Percentiles rank a stretch among this genome's conserved stretches.
These are phyloP conservation scores for Fraxinus velutina DNA, from an alignment of 305 asterid species.

Conservation along the genomic window DNA sequence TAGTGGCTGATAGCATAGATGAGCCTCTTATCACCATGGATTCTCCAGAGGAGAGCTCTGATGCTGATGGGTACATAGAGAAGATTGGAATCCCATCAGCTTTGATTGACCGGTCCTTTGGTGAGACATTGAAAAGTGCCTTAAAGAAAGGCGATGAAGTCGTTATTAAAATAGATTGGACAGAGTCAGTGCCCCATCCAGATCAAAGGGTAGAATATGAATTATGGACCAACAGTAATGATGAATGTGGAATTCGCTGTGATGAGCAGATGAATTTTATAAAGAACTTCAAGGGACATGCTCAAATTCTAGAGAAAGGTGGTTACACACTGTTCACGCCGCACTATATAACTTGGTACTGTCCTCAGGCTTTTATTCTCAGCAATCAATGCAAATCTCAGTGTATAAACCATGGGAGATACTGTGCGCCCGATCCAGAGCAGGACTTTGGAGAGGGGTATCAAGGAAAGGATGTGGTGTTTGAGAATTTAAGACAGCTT, in stretches of 20 bases:
- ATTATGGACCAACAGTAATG: constrained; percentile 81
- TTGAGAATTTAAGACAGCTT: constrained; percentile 81
- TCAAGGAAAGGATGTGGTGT: constrained; percentile 75
- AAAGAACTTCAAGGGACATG: constrained; percentile 71
- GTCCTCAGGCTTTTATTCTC: constrained; percentile 57
- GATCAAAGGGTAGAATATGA: constrained; percentile 78
- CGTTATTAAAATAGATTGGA: constrained; percentile 70
- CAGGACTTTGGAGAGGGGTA: constrained; percentile 71
- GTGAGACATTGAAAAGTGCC: constrained; percentile 47
- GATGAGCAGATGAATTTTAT: constrained; percentile 76
- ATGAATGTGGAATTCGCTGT: constrained; percentile 82
- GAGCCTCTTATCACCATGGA: constrained; percentile 88
- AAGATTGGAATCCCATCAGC: constrained; percentile 78
- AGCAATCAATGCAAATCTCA: constrained; percentile 73
- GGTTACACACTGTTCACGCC: constrained; percentile 76
- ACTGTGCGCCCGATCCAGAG: constrained; percentile 91
- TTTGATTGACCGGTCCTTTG: constrained; percentile 55
- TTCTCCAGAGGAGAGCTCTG: constrained; percentile 72
- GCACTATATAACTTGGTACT: constrained; percentile 82
- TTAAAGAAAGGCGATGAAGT: constrained; percentile 48
- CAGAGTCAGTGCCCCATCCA: constrained; percentile 83
- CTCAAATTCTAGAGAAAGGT: constrained; percentile 73
- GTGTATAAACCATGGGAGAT: constrained; percentile 87
- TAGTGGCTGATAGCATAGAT: constrained; percentile 73
- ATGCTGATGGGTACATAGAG: constrained; percentile 64